Evolutionary conservation across 306 rosid species (phyloP), one percentile per base, ranked within the genome.

Genomic region (Cucurbita maxima): DNA sequence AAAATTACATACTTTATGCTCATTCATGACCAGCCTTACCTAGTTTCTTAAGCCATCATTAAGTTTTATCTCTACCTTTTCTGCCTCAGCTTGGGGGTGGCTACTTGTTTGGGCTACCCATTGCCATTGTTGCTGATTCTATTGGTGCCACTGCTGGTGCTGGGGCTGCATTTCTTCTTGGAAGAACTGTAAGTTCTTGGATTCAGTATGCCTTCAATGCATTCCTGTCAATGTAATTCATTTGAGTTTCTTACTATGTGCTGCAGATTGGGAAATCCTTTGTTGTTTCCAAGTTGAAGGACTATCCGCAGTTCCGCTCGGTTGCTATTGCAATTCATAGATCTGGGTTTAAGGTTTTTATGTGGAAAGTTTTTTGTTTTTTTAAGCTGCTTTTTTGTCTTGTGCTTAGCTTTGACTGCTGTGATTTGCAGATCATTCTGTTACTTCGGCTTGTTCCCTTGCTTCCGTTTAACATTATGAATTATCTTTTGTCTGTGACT

Each of bases 371-470:
- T 6, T 20, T 56, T 20, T 56, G 3, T 3, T 56, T 30, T 56
- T 11, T 59, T 5, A 59, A 11, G 43, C 15, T 58, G 5, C 41
- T 15, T 63, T 51, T 10, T 41, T 63, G 20, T 43, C 9, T 43
- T 64, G n/a, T 66, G 6, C 38, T 44, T 22, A 51, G 41, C 11
- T 50, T 50, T 37, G n/a, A 52, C 48, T 14, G 37, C 43, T 25
- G 34, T 30, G 34, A 30, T 72, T 74, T 36, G 57, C 98, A 93
- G 98, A 93, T 93, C 69, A 96, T 93, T 57, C 77, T 93, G 51
- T 86, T 93, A 76, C 97, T 93, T 63, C 96, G 97, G 75, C 96
- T 93, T 78, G 98, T 90, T 80, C 98, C 98, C n/a, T 79, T 93
- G 20, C 94, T 93, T 37, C 98, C 98, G 30, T 93, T 93, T 66